Evolutionary conservation across 805 yeast genomes (phyloP).

Genomic region (Cyberlindnera meyerae): DNA sequence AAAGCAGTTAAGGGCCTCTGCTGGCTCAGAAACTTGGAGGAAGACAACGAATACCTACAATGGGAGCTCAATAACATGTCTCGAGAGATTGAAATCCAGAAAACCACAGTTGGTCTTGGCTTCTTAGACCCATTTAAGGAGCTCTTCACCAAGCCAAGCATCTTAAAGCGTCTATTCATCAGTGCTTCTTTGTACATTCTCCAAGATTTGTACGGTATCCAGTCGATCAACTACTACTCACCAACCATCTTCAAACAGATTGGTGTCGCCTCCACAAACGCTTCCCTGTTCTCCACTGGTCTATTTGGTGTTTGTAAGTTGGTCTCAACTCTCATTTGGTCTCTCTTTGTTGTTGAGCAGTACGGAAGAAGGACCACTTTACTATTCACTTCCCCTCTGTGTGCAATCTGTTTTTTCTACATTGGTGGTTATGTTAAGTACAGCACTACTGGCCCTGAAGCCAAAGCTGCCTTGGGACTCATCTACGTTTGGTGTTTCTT

Average conservation of each 20-base stretch:
- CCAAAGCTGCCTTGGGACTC: conserved; percentile 35
- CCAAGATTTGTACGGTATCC: conserved; percentile 46
- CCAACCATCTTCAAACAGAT: conserved; percentile 45
- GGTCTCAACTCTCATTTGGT: conserved; percentile 38
- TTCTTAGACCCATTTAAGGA: conserved; percentile 37
- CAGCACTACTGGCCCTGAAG: conserved; percentile 37
- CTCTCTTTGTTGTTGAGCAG: conserved; percentile 40
- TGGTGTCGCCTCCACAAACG: conserved; percentile 41
- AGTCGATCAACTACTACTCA: conserved; percentile 49
- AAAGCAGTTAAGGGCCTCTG: conserved; percentile 33
- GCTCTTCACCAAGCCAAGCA: conserved; percentile 29
- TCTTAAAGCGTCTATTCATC: conserved; percentile 32
- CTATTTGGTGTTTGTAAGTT: conserved; percentile 48
- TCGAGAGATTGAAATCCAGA: conserved; percentile 25
- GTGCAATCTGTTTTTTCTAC: conserved; percentile 41
- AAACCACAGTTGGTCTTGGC: conserved; percentile 30
- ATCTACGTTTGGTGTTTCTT: conserved; percentile 38
- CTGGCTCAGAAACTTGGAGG: conserved; percentile 35
- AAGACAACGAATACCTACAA: conserved; percentile 35
- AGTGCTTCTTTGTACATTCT: conserved; percentile 37
- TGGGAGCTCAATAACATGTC: conserved; percentile 34
- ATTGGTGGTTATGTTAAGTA: conserved; percentile 41
- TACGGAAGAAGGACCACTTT: conserved; percentile 42
- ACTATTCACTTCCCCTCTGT: conserved; percentile 33
- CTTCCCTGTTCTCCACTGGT: conserved; percentile 46